Evolutionary conservation across 371 early-diverging fungal genomes (phyloP), one percentile per base, ranked within the genome.

Genomic region (Apophysomyces sp.): DNA sequence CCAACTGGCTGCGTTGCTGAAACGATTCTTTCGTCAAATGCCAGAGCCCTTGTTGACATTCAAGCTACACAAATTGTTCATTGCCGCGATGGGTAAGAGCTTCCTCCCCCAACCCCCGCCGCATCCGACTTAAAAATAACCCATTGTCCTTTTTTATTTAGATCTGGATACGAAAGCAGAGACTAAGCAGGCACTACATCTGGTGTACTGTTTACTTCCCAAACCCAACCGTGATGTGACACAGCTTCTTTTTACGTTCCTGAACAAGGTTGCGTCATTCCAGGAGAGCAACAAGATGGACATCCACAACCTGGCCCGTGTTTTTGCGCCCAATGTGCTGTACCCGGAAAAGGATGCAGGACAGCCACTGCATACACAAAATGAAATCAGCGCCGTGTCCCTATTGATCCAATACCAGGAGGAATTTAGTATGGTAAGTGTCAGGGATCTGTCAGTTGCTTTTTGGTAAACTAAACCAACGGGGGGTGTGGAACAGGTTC

Each of bases 21-120:
- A 97, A 55, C 92, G 90, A 76, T 98, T 94, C 62, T 63, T 96
- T 62, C 86, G 97, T 16, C 95, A 96, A 34, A 65, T 97, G 66
- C 97, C 98, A 0, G 98, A 98, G 36, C 98, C 98, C 1, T 71
- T 98, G 16, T 71, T 98, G 55, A 94, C 97, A 2, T 92, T 86
- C 68, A 88, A 89, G 63, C 76, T 97, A 36, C 85, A 94, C 69
- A 83, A 86, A 11, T 64, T 97, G 16, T 96, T 98, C 64, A 69
- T 93, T 52, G 74, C 81, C 3, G 82, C 90, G 13, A 88, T 89
- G 61, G 84, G 84, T 83, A 70, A 34, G 71, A 61, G 5, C n/a
- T n/a, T n/a, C n/a, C n/a, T n/a, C n/a, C n/a, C n/a, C n/a, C n/a
- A n/a, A n/a, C n/a, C n/a, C n/a, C n/a, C n/a, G n/a, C n/a, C n/a